Evolutionary conservation across 768 basidiomycete genomes (phyloP), one percentile per base, ranked within the genome.

Genomic region (Termitomyces sp.): DNA sequence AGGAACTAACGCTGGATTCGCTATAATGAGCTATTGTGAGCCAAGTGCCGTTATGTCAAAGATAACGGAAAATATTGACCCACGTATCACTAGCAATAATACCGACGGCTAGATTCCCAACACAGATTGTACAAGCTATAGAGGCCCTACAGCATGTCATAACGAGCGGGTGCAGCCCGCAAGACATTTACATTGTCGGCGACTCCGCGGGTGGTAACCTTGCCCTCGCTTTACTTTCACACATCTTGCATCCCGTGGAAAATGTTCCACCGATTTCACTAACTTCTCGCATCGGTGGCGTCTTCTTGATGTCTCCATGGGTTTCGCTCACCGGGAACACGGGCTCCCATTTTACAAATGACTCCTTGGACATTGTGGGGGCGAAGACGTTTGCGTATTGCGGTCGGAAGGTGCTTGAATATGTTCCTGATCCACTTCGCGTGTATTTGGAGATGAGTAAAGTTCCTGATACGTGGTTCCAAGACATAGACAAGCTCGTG

Each of bases 181-280:
- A 50, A 38, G 63, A 70, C 45, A 61, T 74, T 20, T 59, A 67
- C 38, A 49, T 74, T 8, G 63, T 65, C 1, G 70, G 70, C 20
- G 72, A 74, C 53, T 74, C 73, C 2, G 73, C 70, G 14, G 73
- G 72, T 13, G 72, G 58, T 1, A 68, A 70, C 43, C 66, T 74
- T 32, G 57, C 66, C 5, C 57, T 70, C 24, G 65, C 66, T 35
- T 36, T 70, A 30, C 51, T 73, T 18, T 69, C 69, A 0, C 68
- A 72, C 54, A 64, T 69, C 30, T 63, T 73, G 1, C 72, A 70
- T 45, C 72, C 72, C 1, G 58, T 68, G 32, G 12, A 51, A 14
- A 59, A 32, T 14, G 59, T 68, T 4, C 61, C 62, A 0, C 54
- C 54, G 14, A 49, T 66, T 6, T 52, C 61, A 6, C 58, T 65